Conservation (phyloP, 164 flowering plant species). For the Aristolochia californica region DNA sequence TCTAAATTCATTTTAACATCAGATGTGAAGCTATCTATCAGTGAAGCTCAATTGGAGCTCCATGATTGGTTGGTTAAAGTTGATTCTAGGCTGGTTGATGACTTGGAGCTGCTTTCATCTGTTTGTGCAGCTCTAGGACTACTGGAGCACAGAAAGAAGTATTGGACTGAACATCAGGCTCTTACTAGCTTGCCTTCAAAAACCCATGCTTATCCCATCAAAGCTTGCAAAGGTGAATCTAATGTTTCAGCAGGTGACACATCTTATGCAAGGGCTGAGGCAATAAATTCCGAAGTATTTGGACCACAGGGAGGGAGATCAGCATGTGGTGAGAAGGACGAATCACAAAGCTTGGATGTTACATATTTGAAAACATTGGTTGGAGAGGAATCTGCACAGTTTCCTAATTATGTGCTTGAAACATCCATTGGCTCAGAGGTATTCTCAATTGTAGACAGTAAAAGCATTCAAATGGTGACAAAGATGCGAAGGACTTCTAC, state of each 20-base stretch:
- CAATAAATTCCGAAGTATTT: constrained; percentile 10
- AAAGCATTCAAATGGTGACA: constrained; percentile 14
- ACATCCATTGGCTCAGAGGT: constrained; percentile 18
- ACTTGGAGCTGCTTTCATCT: constrained; percentile 80
- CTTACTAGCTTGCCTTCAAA: constrained; percentile 12
- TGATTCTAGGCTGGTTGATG: constrained; percentile 86
- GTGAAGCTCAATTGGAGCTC: constrained; percentile 66
- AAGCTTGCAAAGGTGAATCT: constrained; percentile 12
- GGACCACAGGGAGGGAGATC: constrained; percentile 4
- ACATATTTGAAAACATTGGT: constrained; percentile 13
- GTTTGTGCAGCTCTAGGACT: constrained; percentile 86
- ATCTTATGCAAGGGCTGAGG: constrained; percentile 11
- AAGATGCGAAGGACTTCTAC: constrained; percentile 39
- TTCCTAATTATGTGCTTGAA: constrained; percentile 15
- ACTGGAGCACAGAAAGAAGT: constrained; percentile 59
- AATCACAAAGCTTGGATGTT: constrained; percentile 6
- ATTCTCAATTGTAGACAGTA: constrained; percentile 33
- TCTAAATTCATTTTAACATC: constrained; percentile 73
- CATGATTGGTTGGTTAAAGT: constrained; percentile 84
- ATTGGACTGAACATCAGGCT: constrained; percentile 48
- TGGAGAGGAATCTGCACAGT: constrained; percentile 17
- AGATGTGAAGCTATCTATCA: constrained; percentile 62
- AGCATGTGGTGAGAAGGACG: constrained; percentile 10
- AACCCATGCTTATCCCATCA: background rate
- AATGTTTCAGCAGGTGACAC: constrained; percentile 1